These are phyloP conservation scores for Bolboschoenus planiculmis DNA, from an alignment of 176 grass and related monocot genomes.

Conservation along the genomic window DNA sequence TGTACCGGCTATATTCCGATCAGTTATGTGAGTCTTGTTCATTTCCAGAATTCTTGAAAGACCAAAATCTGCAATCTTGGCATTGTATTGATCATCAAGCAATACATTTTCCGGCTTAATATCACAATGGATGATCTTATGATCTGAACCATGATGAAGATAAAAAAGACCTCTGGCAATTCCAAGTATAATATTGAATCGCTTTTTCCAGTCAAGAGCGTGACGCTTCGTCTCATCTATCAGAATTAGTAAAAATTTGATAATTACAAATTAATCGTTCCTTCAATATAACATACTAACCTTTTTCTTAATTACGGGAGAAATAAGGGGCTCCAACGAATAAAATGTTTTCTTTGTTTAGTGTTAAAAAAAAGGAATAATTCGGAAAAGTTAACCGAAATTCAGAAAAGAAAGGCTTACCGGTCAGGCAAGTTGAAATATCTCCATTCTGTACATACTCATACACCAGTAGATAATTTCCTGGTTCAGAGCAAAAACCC, in stretches of 20 bases:
- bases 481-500: slow-evolving; percentile 13
- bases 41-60: slow-evolving; percentile 20
- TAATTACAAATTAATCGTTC: neutral
- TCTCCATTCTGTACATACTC: neutral
- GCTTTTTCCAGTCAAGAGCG: slow-evolving; percentile 16
- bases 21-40: slow-evolving; percentile 19
- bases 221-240: slow-evolving; percentile 3
- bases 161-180: slow-evolving; percentile 27
- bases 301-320: neutral
- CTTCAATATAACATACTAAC: neutral
- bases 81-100: slow-evolving; percentile 14
- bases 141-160: slow-evolving; percentile 23
- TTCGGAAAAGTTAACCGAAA: neutral
- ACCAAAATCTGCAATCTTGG: slow-evolving; percentile 40
- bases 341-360: neutral
- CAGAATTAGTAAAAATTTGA: neutral
- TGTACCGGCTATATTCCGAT: slow-evolving; percentile 18
- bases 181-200: slow-evolving; percentile 23
- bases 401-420: neutral
- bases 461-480: slow-evolving; percentile 5
- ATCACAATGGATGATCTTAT: slow-evolving; percentile 30
- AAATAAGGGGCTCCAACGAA: neutral
- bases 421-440: neutral
- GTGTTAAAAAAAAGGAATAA: neutral
- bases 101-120: slow-evolving; percentile 34